phyloP scores from a whole-genome alignment of 1,284 basidiomycete genomes.

The Cutaneotrichosporon sp. region DNA sequence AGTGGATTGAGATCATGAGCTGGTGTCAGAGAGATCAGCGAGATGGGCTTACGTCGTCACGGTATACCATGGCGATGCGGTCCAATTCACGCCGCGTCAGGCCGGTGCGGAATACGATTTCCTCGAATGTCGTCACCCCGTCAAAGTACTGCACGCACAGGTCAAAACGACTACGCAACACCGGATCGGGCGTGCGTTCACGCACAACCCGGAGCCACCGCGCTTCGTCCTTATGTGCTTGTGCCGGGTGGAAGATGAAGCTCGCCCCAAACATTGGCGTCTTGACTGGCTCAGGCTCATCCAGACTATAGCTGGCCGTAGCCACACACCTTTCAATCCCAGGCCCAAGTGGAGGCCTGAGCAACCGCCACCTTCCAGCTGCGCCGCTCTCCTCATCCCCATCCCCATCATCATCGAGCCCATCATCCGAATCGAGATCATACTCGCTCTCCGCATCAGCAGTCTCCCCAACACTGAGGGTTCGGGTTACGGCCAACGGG shows the following conservation, averaged over 20 bases:
- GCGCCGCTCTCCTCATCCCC: slow-evolving; percentile 15
- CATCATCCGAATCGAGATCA: slow-evolving; percentile 43
- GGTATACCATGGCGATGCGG: slow-evolving; percentile 38
- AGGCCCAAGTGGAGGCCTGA: background rate
- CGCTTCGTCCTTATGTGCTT: slow-evolving; percentile 49
- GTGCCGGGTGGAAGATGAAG: slow-evolving; percentile 45
- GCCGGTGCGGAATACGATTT: slow-evolving; percentile 50
- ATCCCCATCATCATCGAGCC: slow-evolving; percentile 31
- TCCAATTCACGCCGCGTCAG: slow-evolving; percentile 45
- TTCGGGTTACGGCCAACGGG: slow-evolving; percentile 12
- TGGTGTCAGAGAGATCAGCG: slow-evolving; percentile 15
- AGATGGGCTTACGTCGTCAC: slow-evolving; percentile 40
- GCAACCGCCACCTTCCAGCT: background rate
- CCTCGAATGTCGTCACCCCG: slow-evolving; percentile 49
- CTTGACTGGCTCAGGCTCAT: slow-evolving; percentile 32
- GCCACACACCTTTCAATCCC: background rate
- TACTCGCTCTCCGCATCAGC: slow-evolving; percentile 36
- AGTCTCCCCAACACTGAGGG: slow-evolving; percentile 11
- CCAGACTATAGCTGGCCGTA: slow-evolving; percentile 28
- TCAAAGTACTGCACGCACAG: slow-evolving; percentile 52
- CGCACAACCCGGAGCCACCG: slow-evolving; percentile 48
- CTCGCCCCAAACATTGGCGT: slow-evolving; percentile 37
- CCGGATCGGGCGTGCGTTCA: slow-evolving; percentile 36
- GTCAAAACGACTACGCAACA: slow-evolving; percentile 47
- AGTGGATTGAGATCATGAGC: slow-evolving; percentile 46